These are phyloP conservation scores for Neonectria magnoliae DNA, from an alignment of 2,329 filamentous ascomycete species.

Conservation along the genomic window DNA sequence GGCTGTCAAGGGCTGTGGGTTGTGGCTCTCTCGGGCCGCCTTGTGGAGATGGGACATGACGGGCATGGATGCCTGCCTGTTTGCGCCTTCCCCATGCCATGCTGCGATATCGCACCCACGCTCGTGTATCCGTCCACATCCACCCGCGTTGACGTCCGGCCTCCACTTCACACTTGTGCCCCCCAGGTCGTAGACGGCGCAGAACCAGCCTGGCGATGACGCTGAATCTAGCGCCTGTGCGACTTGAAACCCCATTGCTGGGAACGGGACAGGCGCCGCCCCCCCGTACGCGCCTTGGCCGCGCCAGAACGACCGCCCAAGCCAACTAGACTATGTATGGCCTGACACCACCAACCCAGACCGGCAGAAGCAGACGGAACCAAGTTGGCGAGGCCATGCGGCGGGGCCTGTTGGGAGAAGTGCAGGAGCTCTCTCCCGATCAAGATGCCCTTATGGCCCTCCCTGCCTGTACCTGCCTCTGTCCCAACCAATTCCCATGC, in stretches of 20 bases:
- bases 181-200: conserved; percentile 13
- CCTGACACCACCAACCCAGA: conserved; percentile 15
- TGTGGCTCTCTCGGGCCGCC: conserved; percentile 26
- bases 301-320: not conserved
- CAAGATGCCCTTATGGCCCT: conserved; percentile 1
- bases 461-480: conserved; percentile 9
- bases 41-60: conserved; percentile 26
- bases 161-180: conserved; percentile 1
- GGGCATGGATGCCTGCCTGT: conserved; percentile 17
- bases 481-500: conserved; percentile 4
- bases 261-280: conserved; percentile 17
- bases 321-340: conserved; percentile 4
- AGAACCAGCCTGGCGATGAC: conserved; percentile 12
- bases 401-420: not conserved
- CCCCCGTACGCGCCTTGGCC: conserved; percentile 19
- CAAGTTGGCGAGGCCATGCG: not conserved
- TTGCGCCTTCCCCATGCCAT: conserved; percentile 5
- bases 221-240: conserved; percentile 22
- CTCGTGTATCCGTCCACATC: not conserved
- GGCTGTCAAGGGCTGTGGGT: conserved; percentile 20
- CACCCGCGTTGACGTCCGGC: not conserved
- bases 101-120: conserved; percentile 10
- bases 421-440: conserved; percentile 3
- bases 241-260: conserved; percentile 11
- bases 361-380: not conserved